Conservation (phyloP, 176 grass and related monocot species). For the Juncus inflexus region DNA sequence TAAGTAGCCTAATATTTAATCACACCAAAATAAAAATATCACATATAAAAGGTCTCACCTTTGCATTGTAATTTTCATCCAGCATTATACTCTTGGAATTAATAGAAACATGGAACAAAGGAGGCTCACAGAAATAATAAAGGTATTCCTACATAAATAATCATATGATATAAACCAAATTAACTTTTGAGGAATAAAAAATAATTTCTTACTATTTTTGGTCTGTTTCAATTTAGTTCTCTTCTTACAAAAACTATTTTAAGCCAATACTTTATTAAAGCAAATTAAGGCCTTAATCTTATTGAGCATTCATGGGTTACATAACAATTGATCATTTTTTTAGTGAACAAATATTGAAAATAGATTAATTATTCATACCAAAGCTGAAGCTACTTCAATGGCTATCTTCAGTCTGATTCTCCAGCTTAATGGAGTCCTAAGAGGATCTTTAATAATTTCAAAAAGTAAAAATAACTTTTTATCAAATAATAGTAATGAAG, state of each 20-base stretch:
- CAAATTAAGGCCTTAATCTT: no score
- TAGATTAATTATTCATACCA: conserved; percentile 41
- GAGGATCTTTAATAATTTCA: conserved; percentile 54
- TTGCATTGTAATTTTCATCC: conserved; percentile 59
- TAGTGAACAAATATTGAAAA: not conserved
- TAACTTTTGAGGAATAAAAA: conserved; percentile 19
- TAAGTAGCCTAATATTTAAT: no score
- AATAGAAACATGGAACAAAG: conserved; percentile 63
- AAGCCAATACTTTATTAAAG: no score
- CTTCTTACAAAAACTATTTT: no score
- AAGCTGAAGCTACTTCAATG: conserved; percentile 80
- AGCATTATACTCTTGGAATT: conserved; percentile 64
- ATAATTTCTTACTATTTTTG: no score
- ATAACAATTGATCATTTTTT: no score
- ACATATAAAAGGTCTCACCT: conserved; percentile 33
- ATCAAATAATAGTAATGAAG: not conserved
- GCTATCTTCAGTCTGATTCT: conserved; percentile 78
- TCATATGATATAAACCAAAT: conserved; percentile 3
- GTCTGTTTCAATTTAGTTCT: no score
- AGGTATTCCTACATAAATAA: conserved; percentile 76
- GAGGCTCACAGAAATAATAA: conserved; percentile 83
- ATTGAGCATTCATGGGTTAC: no score
- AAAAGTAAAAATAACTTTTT: conserved; percentile 4
- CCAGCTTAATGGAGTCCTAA: conserved; percentile 85
- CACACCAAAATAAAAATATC: no score